Evolutionary conservation across 83 land plant genomes (phyloP), one percentile per base, ranked within the genome.

Genomic region (Picea mariana): DNA sequence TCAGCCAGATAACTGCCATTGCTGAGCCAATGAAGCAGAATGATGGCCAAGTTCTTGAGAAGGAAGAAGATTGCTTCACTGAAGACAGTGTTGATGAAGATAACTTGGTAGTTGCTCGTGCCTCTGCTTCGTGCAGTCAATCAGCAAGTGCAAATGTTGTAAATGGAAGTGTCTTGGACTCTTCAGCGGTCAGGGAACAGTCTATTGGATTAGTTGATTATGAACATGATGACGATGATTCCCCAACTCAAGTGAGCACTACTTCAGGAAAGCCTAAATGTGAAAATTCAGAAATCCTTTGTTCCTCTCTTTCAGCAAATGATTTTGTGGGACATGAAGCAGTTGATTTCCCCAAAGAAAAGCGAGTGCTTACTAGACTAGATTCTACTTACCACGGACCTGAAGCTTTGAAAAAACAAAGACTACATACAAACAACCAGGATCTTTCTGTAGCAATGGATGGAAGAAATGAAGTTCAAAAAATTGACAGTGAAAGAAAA

Each of bases 71-170:
- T 16, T 64, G 11, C 67, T 64, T n/a, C 67, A 64, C 21, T 23
- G 24, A 64, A n/a, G 67, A 64, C 67, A 64, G 66, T 63, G 66
- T 20, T 63, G 66, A 63, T 63, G 66, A 63, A 63, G 64, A 16
- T 17, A 20, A 62, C 64, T 34, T 34, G 38, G 38, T 34, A 34
- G 38, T 3, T 34, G 38, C 38, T 34, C 38, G 38, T 34, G 38
- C 38, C 38, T 34, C 38, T 34, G 38, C 38, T 34, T 34, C 38
- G 38, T 34, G 38, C 38, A 34, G 38, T 62, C 15, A 6, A 31
- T 31, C 34, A 31, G 64, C 18, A 62, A 62, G 64, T 20, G n/a
- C 31, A 27, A 27, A 27, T 27, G 31, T 27, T 27, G 31, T 0
- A 27, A 27, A 27, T 27, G 31, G 31, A 27, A 27, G 31, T 27